Evolutionary conservation across 345 rosid species (phyloP), one percentile per base, ranked within the genome.

Genomic region (Viola odorata): DNA sequence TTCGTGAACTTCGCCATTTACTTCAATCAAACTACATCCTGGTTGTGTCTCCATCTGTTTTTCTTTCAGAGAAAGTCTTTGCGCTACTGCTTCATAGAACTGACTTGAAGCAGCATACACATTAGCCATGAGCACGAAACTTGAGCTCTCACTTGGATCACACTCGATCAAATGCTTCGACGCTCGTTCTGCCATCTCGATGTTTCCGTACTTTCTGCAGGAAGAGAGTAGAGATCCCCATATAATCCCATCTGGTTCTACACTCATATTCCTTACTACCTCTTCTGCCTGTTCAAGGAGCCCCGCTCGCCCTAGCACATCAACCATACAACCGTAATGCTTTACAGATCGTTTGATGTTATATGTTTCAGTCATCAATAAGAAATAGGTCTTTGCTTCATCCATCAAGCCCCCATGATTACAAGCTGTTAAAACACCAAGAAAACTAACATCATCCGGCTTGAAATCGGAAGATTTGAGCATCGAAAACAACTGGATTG

Each of bases 1-100:
- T 79, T 89, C 96, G 17, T 85, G 87, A 73, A 89, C 84, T 64
- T 89, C 82, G 0, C 84, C 84, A 55, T 78, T 70, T 37, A 89
- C 81, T 75, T 92, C 96, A 61, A 84, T 87, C 61, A 67, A 82
- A 72, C 96, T 89, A 69, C 86, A 81, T 14, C 90, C 96, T 8
- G 85, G 88, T 68, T 79, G 81, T 70, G 84, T 89, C 69, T 80
- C 81, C 57, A 80, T 61, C 42, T 69, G 62, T 57, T 69, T 81
- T 68, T 69, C 80, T 70, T 82, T 85, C 88, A 89, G 75, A 53
- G 61, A 66, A 75, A 66, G 13, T 63, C 96, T 89, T 61, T 78
- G 81, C 70, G 60, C 65, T 55, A 80, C 53, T 9, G 96, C 91
- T 61, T 87, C 83, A 65, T 78, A 73, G 10, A 78, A 80, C 67